Evolutionary conservation across 208 protist species (phyloP).

Genomic region (Trypanosomatidae sp.): DNA sequence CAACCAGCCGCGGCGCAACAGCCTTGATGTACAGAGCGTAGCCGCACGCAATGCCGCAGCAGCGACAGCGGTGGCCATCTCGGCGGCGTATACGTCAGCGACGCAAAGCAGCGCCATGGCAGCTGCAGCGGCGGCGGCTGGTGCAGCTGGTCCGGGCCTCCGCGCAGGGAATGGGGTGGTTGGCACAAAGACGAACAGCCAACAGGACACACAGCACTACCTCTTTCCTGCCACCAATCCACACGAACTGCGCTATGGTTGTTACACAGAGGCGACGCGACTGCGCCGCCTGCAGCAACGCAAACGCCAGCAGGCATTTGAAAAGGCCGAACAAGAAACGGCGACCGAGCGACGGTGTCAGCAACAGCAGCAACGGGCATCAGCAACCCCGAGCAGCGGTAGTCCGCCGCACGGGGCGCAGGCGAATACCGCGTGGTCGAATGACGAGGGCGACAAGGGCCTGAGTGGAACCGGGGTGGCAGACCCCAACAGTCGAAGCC

Average conservation of each 20-base stretch:
- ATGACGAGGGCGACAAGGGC: conserved; percentile 10
- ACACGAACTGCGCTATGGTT: conserved; percentile 50
- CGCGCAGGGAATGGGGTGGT: neutral
- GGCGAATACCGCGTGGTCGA: conserved; percentile 1
- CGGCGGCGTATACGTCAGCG: conserved; percentile 5
- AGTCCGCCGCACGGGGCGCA: neutral
- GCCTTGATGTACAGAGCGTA: conserved; percentile 14
- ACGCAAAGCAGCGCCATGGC: neutral
- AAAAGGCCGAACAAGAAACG: conserved; percentile 7
- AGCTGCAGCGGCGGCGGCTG: neutral
- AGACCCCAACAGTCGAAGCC: conserved; percentile 9
- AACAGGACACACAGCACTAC: conserved; percentile 4
- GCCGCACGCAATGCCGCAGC: conserved; percentile 11
- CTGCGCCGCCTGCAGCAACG: conserved; percentile 16
- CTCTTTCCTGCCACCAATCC: conserved; percentile 55
- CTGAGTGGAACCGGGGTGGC: neutral
- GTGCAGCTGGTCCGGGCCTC: neutral
- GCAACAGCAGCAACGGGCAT: conserved; percentile 5
- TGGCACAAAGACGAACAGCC: neutral
- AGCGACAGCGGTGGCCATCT: conserved; percentile 1
- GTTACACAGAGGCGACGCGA: conserved; percentile 23
- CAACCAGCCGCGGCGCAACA: neutral
- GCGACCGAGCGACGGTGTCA: conserved; percentile 4
- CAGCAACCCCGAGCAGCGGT: neutral
- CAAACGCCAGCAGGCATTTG: conserved; percentile 7